phyloP scores from a whole-genome alignment of 2,329 filamentous ascomycete species.

The Davidsoniella australis region DNA sequence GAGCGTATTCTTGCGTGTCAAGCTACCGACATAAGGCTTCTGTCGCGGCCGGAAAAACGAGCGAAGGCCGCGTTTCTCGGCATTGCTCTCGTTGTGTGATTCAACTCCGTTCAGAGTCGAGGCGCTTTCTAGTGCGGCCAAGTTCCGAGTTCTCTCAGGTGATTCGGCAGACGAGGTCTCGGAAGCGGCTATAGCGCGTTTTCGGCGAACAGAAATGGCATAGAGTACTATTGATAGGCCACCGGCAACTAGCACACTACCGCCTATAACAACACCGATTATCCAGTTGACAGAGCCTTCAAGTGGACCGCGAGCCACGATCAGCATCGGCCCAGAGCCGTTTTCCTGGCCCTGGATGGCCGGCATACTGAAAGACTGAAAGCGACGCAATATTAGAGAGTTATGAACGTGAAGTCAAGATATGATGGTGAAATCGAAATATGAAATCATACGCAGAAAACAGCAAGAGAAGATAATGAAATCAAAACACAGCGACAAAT shows the following conservation, averaged over 20 bases:
- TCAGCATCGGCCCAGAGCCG: neutral
- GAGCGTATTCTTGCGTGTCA: neutral
- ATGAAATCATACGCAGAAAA: too few relatives aligned
- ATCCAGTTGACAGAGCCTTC: conserved; percentile 18
- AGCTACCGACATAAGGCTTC: neutral
- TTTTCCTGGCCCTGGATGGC: conserved; percentile 8
- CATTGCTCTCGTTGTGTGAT: neutral
- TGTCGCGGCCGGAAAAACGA: neutral
- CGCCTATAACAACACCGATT: conserved; percentile 30
- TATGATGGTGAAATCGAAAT: too few relatives aligned
- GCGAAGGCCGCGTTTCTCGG: neutral
- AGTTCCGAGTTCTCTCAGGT: neutral
- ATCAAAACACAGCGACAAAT: neutral
- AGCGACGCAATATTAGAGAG: neutral
- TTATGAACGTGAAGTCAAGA: too few relatives aligned
- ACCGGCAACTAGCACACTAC: conserved; percentile 29
- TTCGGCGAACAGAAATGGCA: conserved; percentile 21
- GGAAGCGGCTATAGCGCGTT: conserved; percentile 10
- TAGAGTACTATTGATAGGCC: conserved; percentile 26
- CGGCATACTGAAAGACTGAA: neutral
- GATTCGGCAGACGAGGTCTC: neutral
- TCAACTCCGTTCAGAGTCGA: neutral
- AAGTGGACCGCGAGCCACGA: neutral
- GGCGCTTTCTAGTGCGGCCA: conserved; percentile 1
- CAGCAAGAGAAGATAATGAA: neutral